Evolutionary conservation across 257 asterid species (phyloP), one percentile per base, ranked within the genome.

Genomic region (Solanum tacnaense): DNA sequence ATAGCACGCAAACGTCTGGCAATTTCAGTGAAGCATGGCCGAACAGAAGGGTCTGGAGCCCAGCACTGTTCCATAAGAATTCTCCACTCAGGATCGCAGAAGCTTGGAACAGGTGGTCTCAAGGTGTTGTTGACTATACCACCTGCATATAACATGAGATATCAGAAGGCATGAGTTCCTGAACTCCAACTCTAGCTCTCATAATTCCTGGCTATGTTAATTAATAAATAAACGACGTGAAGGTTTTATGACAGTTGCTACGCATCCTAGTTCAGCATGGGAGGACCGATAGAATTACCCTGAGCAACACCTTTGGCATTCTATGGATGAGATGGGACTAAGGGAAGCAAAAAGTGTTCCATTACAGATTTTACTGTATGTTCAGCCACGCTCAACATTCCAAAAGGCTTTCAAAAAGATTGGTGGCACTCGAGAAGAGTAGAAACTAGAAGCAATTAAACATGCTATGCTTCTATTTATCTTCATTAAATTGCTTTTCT

Each of bases 51-150:
- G 79, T 96, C 98, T 1, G 99, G 99, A 9, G 99, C 98, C 99
- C 99, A 96, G 35, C 99, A 96, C 83, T 94, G 98, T 91, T 96
- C 99, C 99, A 96, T 96, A 79, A 96, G 93, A 90, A 92, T 21
- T 89, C 92, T 92, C 98, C 99, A 96, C 35, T 94, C 98, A 1
- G 94, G 86, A 38, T 94, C 99, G 21, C 99, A 96, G 73, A 78
- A 93, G 92, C 94, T 92, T 5, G 98, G 98, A 83, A 96, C 93
- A 7, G 89, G 93, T 70, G 98, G 99, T 88, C 98, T 91, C 92
- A 96, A 89, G 25, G 95, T 95, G 93, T 96, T 96, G 82, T 92
- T 96, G 56, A 96, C 99, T 34, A 96, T 96, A 79, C 99, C 99
- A 46, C 99, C 99, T 96, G 95, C 39, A 84, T 68, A 72, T 23